Base-by-base conservation (phyloP, 257 asterid genomes). In the Asclepias syriaca region DNA sequence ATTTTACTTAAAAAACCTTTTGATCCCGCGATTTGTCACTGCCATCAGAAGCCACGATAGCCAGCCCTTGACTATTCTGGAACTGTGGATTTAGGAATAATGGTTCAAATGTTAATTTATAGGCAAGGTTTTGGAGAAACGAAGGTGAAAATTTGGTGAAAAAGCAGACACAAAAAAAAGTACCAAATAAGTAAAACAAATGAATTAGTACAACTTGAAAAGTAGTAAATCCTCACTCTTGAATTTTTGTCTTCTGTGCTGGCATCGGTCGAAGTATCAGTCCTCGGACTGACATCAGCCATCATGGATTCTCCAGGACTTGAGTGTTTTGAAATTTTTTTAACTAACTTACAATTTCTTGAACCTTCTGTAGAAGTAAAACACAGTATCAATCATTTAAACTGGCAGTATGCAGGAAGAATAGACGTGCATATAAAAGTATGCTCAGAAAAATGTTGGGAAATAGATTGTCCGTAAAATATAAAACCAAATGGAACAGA, bases 1-100 rank as follows among this genome's bases (percentile, higher is more conserved):
- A 65, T 53, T 55, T 71, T 57, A 79, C 21, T 18, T 13, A 64
- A 0, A 0, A 54, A 74, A 94, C 99, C 98, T 91, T 94, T 78
- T 91, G 99, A 82, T 94, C 99, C 84, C 97, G 88, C 53, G 98
- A 82, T 81, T 87, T 92, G 84, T 92, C 97, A 61, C 98, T 94
- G 63, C 98, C 99, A 87, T 94, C 99, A 73, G 99, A 91, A 77
- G 81, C 98, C 74, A 77, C 82, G 63, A 84, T 29, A 66, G 45
- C 81, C 75, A 77, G 88, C 29, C 79, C 79, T 64, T 84, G 96
- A 77, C 74, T 83, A 81, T 78, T 87, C 45, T 81, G 89, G 69
- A 81, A 91, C 92, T 89, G 88, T 89, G 88, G 83, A 81, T 34
- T 39, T 58, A 61, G 18, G 16, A 84, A 75, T 61, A 68, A 58